These are phyloP conservation scores for Myotisia sp. DNA, from an alignment of 2,329 filamentous ascomycete species.

Conservation along the genomic window DNA sequence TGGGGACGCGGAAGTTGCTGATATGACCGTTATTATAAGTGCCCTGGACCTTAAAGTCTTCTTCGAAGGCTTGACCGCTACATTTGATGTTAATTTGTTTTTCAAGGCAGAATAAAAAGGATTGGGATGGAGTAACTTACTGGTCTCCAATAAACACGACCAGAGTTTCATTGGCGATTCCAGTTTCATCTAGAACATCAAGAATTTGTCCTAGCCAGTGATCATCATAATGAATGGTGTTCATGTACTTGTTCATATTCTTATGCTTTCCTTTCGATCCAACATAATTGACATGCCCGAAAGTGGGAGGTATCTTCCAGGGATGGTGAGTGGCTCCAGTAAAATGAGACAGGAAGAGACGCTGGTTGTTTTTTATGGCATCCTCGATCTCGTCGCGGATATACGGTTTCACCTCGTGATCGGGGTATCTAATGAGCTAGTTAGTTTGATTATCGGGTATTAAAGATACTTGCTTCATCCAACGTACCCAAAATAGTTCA, in stretches of 20 bases:
- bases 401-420: slow-evolving; percentile 29
- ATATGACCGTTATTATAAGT: slow-evolving; percentile 34
- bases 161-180: slow-evolving; percentile 33
- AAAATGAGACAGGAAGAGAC: slow-evolving; percentile 22
- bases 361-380: slow-evolving; percentile 15
- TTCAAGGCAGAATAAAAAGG: not conserved
- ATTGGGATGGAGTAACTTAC: slow-evolving; percentile 11
- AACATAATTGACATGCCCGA: slow-evolving; percentile 18
- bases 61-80: slow-evolving; percentile 30
- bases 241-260: slow-evolving; percentile 31
- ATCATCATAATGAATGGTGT: slow-evolving; percentile 29
- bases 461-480: slow-evolving; percentile 5
- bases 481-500: slow-evolving; percentile 33
- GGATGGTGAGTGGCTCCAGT: slow-evolving; percentile 30
- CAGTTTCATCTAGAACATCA: slow-evolving; percentile 29
- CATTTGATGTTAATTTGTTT: not conserved
- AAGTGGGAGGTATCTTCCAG: slow-evolving; percentile 25
- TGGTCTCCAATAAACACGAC: slow-evolving; percentile 36
- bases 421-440: slow-evolving; percentile 19
- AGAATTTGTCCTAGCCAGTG: slow-evolving; percentile 28
- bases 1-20: slow-evolving; percentile 31
- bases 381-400: slow-evolving; percentile 15
- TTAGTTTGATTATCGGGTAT: slow-evolving; percentile 4
- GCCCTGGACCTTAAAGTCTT: slow-evolving; percentile 26
- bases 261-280: slow-evolving; percentile 17